Conservation (phyloP, 805 yeast genomes). For the Saturnispora serradocipensis region DNA sequence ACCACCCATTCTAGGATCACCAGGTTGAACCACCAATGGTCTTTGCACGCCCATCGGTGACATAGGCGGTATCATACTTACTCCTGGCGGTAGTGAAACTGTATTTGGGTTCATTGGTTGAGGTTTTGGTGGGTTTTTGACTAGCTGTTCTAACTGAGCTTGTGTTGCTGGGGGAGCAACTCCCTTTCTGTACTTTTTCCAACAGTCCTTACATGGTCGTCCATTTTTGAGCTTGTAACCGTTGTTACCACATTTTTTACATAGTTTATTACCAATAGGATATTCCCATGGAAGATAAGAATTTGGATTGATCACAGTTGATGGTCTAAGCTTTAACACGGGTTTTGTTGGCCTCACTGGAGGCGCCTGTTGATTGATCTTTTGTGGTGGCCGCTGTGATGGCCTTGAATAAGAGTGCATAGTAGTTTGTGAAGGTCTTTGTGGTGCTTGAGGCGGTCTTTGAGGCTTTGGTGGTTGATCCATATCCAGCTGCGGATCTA, state of each 20-base stretch:
- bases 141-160: constrained; percentile 9
- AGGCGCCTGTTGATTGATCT: constrained; percentile 1
- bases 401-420: constrained; percentile 3
- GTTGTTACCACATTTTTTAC: constrained; percentile 66
- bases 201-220: constrained; percentile 61
- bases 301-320: constrained; percentile 25
- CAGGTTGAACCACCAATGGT: constrained; percentile 51
- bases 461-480: background rate
- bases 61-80: constrained; percentile 9
- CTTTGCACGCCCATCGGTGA: background rate
- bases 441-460: constrained; percentile 1
- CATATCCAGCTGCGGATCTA: constrained; percentile 11
- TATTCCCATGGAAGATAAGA: constrained; percentile 53
- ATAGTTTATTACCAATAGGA: constrained; percentile 45
- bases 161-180: constrained; percentile 16
- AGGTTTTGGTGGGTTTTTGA: constrained; percentile 11
- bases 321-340: constrained; percentile 3
- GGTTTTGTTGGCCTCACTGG: background rate
- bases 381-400: background rate
- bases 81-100: constrained; percentile 22
- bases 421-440: constrained; percentile 7
- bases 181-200: constrained; percentile 41
- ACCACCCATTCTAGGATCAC: constrained; percentile 76
- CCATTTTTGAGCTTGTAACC: constrained; percentile 56
- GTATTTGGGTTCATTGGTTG: constrained; percentile 20